Percentiles rank a stretch among this genome's conserved stretches.
phyloP scores from a whole-genome alignment of 2,329 filamentous ascomycete species.

The Clonostachys rosea region DNA sequence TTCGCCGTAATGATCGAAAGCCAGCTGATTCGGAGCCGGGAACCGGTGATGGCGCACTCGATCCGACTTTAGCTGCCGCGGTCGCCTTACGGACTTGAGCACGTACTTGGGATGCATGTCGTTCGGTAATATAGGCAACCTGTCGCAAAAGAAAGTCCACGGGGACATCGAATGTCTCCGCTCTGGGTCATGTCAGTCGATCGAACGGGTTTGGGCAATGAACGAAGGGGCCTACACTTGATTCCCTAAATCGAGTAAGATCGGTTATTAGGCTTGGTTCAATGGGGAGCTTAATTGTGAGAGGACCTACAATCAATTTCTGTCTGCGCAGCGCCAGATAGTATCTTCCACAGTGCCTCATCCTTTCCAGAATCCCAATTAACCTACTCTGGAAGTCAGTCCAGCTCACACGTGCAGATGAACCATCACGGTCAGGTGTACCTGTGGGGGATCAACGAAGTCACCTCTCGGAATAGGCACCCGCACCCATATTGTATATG shows the following conservation, averaged over 20 bases:
- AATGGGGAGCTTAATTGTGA: not conserved
- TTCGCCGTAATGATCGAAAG: constrained; percentile 51
- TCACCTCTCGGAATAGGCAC: constrained; percentile 84
- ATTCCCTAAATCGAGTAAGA: constrained; percentile 52
- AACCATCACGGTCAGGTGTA: constrained; percentile 33
- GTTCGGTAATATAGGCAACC: constrained; percentile 88
- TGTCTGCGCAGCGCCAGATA: constrained; percentile 75
- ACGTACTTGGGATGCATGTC: constrained; percentile 83
- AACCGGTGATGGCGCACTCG: constrained; percentile 51
- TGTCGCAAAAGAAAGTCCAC: constrained; percentile 88
- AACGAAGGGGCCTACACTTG: constrained; percentile 54
- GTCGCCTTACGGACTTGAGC: constrained; percentile 81
- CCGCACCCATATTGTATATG: constrained; percentile 76
- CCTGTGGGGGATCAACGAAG: constrained; percentile 86
- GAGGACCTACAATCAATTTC: constrained; percentile 74
- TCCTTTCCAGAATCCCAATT: constrained; percentile 88
- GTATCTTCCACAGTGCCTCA: constrained; percentile 81
- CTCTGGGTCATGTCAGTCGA: constrained; percentile 39
- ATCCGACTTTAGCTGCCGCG: constrained; percentile 50
- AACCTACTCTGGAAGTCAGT: constrained; percentile 47
- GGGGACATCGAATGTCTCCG: constrained; percentile 75
- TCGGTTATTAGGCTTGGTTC: constrained; percentile 7
- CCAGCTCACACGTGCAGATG: not conserved
- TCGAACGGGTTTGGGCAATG: not conserved
- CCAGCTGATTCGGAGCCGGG: constrained; percentile 43